Evolutionary conservation across 139 green algal genomes (phyloP).

Genomic region (Nannochloris sp.): DNA sequence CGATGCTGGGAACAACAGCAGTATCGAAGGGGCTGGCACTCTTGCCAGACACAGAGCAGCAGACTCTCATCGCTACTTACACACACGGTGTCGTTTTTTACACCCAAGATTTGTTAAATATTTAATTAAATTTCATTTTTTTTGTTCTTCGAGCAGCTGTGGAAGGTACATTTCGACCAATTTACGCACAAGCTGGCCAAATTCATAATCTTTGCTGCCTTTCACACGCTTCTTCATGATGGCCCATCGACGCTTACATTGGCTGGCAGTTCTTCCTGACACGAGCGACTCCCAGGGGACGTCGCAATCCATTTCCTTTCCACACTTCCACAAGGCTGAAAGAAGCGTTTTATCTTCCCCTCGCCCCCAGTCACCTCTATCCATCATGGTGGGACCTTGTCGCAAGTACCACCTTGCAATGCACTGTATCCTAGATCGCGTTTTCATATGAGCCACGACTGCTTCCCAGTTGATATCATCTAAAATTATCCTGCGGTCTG

Average conservation of each 20-base stretch:
- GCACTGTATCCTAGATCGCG: slow-evolving; percentile 33
- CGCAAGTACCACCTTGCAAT: slow-evolving; percentile 45
- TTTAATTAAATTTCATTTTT: neutral
- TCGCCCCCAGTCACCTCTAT: slow-evolving; percentile 48
- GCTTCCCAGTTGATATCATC: slow-evolving; percentile 57
- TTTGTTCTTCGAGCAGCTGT: slow-evolving; percentile 3
- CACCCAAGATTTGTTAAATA: too few species aligned
- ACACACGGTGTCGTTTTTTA: too few species aligned
- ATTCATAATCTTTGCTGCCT: slow-evolving; percentile 19
- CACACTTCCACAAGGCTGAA: slow-evolving; percentile 20
- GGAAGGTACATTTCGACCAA: slow-evolving; percentile 25
- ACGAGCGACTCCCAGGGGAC: slow-evolving; percentile 49
- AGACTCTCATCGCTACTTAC: too few species aligned
- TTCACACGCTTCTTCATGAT: slow-evolving; percentile 40
- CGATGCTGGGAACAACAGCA: neutral
- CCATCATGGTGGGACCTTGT: slow-evolving; percentile 49
- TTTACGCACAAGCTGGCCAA: slow-evolving; percentile 12
- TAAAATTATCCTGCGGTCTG: slow-evolving; percentile 33
- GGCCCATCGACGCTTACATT: slow-evolving; percentile 51
- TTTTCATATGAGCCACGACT: slow-evolving; percentile 32
- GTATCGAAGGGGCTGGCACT: neutral
- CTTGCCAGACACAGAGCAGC: too few species aligned
- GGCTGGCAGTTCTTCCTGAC: slow-evolving; percentile 23
- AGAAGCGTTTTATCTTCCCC: slow-evolving; percentile 59
- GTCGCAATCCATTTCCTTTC: slow-evolving; percentile 32